Evolutionary conservation across 192 early-diverging fungal species (phyloP).

Genomic region (Backusella westeae): DNA sequence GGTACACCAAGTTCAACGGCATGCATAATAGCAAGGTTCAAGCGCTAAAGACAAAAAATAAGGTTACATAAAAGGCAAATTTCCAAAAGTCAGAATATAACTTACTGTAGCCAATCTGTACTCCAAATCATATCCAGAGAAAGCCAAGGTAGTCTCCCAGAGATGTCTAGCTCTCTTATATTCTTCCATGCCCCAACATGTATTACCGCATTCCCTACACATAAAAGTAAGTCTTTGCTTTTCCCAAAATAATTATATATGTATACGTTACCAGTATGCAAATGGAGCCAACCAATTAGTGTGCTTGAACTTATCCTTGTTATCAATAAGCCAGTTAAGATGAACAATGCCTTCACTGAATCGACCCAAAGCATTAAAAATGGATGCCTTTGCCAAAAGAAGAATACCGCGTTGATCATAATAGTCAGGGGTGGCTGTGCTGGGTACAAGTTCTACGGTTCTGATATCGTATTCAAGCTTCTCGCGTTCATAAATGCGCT

Average conservation of each 20-base stretch:
- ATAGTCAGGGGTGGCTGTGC: constrained; percentile 33
- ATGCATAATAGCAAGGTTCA: constrained; percentile 33
- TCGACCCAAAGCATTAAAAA: constrained; percentile 41
- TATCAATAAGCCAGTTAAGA: constrained; percentile 52
- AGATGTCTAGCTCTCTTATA: constrained; percentile 31
- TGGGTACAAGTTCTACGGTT: constrained; percentile 32
- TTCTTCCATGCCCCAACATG: constrained; percentile 42
- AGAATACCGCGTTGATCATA: constrained; percentile 47
- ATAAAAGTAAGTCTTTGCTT: neutral
- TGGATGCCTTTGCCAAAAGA: constrained; percentile 48
- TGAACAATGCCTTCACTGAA: constrained; percentile 43
- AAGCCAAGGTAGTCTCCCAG: constrained; percentile 47
- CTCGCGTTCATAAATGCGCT: constrained; percentile 34
- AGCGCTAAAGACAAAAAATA: constrained; percentile 13
- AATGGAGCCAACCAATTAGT: constrained; percentile 54
- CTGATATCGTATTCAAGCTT: constrained; percentile 39
- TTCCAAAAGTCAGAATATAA: neutral
- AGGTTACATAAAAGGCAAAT: neutral
- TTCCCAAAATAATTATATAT: neutral
- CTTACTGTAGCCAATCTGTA: constrained; percentile 39
- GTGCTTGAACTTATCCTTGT: constrained; percentile 35
- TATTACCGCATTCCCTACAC: constrained; percentile 45
- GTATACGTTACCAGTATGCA: constrained; percentile 42
- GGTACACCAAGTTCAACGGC: constrained; percentile 34
- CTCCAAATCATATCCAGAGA: constrained; percentile 52